Evolutionary conservation across 108 stramenopile genomes (phyloP), one percentile per base, ranked within the genome.

Genomic region (Cyclostephanos invisitatus): DNA sequence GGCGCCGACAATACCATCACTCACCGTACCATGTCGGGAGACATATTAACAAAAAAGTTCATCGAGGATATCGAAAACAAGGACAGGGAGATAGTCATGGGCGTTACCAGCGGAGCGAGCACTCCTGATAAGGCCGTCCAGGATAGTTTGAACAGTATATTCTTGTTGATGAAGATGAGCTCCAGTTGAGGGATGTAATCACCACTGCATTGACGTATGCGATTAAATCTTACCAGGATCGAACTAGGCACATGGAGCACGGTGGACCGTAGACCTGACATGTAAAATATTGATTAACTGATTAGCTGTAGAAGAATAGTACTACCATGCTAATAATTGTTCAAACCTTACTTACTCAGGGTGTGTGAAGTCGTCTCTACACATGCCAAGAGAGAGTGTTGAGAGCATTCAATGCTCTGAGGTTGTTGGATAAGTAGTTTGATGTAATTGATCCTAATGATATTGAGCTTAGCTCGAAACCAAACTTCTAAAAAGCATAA

Each of bases 81-180:
- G 36, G 80, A 75, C 35, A 88, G 87, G 85, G 84, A 91, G 50
- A 74, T 97, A 24, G 83, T 84, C 11, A 83, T 98, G 83, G 97
- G 97, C 17, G 95, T 98, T 8, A 98, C 97, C 18, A 91, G 91
- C n/a, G 97, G 97, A 5, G 97, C 97, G n/a, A 94, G 92, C 29
- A 98, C 97, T 12, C 93, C 96, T 9, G 96, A 96, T 70, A 87
- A 86, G 21, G 88, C 91, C 15, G 91, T 96, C 7, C 90, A 93
- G 78, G 92, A 94, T 57, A 82, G 91, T 49, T 81, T 96, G 70
- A 87, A 91, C 58, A 84, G 85, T 51, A 87, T 96, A 68, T 92
- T 96, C 62, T 79, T 96, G 85, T 78, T 96, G 67, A 96, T 92
- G 64, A 75, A 89, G 64, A 37, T 89, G 61, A 42, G 80, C 29